Conservation (phyloP, 2,329 filamentous ascomycete species). For the Pseudogymnoascus sp. region DNA sequence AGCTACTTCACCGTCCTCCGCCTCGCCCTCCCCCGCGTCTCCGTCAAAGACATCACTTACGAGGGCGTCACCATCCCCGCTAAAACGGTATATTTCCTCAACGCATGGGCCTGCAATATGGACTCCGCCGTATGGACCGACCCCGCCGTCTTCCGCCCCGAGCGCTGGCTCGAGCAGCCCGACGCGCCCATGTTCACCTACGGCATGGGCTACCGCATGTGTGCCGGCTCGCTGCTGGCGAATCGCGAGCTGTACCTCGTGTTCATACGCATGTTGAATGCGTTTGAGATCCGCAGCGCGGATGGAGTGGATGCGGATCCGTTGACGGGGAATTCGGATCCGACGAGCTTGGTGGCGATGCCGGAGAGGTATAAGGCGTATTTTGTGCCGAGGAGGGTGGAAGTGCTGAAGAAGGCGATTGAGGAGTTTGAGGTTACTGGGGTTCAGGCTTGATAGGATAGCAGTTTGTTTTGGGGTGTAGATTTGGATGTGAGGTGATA, state of each 20-base stretch:
- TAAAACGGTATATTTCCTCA: slow-evolving; percentile 58
- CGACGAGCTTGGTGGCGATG: slow-evolving; percentile 55
- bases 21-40: slow-evolving; percentile 54
- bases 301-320: slow-evolving; percentile 53
- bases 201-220: slow-evolving; percentile 62
- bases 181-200: slow-evolving; percentile 57
- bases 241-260: slow-evolving; percentile 60
- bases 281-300: slow-evolving; percentile 50
- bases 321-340: slow-evolving; percentile 51
- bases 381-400: slow-evolving; percentile 48
- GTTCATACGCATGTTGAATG: slow-evolving; percentile 55
- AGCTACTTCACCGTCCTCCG: slow-evolving; percentile 57
- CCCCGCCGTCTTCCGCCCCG: slow-evolving; percentile 51
- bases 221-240: slow-evolving; percentile 54
- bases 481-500: not conserved
- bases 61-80: slow-evolving; percentile 51
- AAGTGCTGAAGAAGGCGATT: slow-evolving; percentile 37
- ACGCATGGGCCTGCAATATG: slow-evolving; percentile 64
- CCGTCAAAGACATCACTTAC: slow-evolving; percentile 53
- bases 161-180: slow-evolving; percentile 56
- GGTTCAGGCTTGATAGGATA: not conserved
- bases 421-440: slow-evolving; percentile 19
- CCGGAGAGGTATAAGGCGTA: slow-evolving; percentile 50
- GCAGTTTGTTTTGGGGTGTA: not conserved
- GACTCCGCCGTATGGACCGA: slow-evolving; percentile 52